Conservation (phyloP, 768 basidiomycete species). For the Boletus rufocinnamomeus region DNA sequence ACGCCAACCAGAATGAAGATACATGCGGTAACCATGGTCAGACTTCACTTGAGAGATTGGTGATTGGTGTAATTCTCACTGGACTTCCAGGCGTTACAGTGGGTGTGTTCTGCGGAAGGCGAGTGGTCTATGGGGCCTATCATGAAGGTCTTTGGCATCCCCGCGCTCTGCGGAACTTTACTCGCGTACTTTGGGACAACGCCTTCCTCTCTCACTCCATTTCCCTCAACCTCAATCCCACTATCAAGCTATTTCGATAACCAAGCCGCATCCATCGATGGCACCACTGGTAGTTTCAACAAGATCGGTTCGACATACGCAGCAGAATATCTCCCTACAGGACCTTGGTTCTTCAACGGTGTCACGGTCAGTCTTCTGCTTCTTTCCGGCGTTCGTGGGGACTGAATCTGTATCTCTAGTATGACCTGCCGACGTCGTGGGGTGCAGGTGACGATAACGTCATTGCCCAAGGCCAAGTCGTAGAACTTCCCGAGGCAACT, state of each 20-base stretch:
- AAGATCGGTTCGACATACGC: slow-evolving; percentile 41
- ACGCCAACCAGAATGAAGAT: neutral
- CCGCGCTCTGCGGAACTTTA: slow-evolving; percentile 24
- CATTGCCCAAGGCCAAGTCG: slow-evolving; percentile 43
- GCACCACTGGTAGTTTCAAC: slow-evolving; percentile 43
- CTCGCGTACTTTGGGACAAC: slow-evolving; percentile 21
- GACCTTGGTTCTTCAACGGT: slow-evolving; percentile 41
- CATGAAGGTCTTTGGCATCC: slow-evolving; percentile 24
- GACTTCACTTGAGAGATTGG: neutral
- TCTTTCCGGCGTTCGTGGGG: neutral
- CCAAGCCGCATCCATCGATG: slow-evolving; percentile 44
- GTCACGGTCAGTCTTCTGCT: slow-evolving; percentile 35
- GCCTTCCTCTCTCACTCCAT: slow-evolving; percentile 23
- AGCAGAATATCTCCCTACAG: slow-evolving; percentile 42
- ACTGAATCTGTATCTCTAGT: slow-evolving; percentile 31
- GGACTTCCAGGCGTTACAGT: slow-evolving; percentile 6
- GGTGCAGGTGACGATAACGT: slow-evolving; percentile 47
- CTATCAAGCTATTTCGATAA: slow-evolving; percentile 41
- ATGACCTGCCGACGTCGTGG: slow-evolving; percentile 45
- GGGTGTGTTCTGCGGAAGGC: slow-evolving; percentile 7
- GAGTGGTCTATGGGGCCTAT: slow-evolving; percentile 11
- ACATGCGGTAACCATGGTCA: slow-evolving; percentile 16
- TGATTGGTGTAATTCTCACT: neutral
- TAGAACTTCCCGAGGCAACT: slow-evolving; percentile 36
- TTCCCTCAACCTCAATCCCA: slow-evolving; percentile 36